Percentiles rank a stretch among this genome's conserved stretches.
These are phyloP conservation scores for Ceraceosorus guamensis DNA, from an alignment of 1,284 basidiomycete species.

Conservation along the genomic window DNA sequence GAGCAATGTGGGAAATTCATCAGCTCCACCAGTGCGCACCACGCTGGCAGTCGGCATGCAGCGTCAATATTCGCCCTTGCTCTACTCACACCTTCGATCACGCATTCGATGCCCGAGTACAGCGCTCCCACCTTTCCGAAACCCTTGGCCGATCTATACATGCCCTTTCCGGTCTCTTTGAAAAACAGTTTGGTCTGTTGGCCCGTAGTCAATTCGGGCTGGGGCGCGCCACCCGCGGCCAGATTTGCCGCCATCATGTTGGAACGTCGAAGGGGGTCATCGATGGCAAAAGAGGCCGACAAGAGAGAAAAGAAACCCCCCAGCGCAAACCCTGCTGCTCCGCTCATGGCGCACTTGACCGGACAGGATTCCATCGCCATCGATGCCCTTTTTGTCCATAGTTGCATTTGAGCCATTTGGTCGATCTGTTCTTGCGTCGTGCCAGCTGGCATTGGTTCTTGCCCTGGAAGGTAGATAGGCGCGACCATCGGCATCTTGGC, in stretches of 20 bases:
- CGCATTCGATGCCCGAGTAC: constrained; percentile 88
- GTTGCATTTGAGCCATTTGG: constrained; percentile 62
- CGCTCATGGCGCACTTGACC: constrained; percentile 71
- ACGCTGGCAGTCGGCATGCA: not conserved
- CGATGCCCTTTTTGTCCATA: constrained; percentile 65
- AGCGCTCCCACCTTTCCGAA: constrained; percentile 92
- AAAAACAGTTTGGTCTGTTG: constrained; percentile 81
- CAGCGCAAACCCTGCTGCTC: constrained; percentile 70
- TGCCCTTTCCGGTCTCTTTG: constrained; percentile 86
- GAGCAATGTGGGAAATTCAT: not conserved
- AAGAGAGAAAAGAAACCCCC: constrained; percentile 95
- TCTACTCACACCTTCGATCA: constrained; percentile 82
- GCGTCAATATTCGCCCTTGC: not conserved
- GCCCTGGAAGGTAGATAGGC: constrained; percentile 46
- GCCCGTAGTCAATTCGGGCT: constrained; percentile 26
- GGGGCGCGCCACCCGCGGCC: constrained; percentile 12
- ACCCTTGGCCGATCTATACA: constrained; percentile 83
- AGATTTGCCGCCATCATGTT: constrained; percentile 15
- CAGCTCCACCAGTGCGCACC: not conserved
- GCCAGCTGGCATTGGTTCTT: constrained; percentile 65
- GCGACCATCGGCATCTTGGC: not conserved
- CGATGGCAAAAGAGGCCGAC: constrained; percentile 88
- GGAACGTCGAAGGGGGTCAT: constrained; percentile 62
- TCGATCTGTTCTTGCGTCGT: constrained; percentile 70
- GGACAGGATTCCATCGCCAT: constrained; percentile 75